Percentiles rank a stretch among this genome's conserved stretches.
phyloP scores from a whole-genome alignment of 2,329 filamentous ascomycete species.

The Leptographium radiaticola region DNA sequence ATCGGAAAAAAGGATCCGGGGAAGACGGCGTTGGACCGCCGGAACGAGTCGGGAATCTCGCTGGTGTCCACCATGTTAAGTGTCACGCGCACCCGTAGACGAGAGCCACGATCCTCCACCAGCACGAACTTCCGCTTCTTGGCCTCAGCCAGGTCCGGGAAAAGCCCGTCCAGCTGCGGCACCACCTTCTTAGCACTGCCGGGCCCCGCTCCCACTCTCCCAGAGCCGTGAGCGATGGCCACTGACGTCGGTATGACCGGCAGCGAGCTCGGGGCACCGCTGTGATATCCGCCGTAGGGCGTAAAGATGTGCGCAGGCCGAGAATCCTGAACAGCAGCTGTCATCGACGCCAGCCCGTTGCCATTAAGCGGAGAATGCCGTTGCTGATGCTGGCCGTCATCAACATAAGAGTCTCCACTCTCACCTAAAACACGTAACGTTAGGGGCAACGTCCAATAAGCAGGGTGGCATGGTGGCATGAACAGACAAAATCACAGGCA shows the following conservation, averaged over 20 bases:
- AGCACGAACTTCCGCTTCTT: conserved; percentile 96
- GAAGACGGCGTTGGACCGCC: conserved; percentile 78
- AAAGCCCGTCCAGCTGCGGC: conserved; percentile 56
- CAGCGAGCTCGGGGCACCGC: conserved; percentile 26
- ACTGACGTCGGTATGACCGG: conserved; percentile 45
- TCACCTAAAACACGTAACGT: conserved; percentile 3
- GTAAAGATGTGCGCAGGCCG: conserved; percentile 65
- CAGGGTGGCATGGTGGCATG: not conserved
- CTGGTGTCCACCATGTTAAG: conserved; percentile 90
- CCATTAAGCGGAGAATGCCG: conserved; percentile 1
- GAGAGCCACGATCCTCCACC: conserved; percentile 77
- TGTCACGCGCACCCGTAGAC: conserved; percentile 78
- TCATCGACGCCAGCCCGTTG: not conserved
- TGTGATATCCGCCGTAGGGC: conserved; percentile 52
- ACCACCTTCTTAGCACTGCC: conserved; percentile 30
- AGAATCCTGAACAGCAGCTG: conserved; percentile 35
- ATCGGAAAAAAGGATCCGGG: conserved; percentile 85
- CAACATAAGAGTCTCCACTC: conserved; percentile 6
- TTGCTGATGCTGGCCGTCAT: conserved; percentile 8
- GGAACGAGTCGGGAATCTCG: conserved; percentile 92
- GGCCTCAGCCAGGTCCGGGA: conserved; percentile 75
- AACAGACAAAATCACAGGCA: not conserved
- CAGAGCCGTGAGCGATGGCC: conserved; percentile 45
- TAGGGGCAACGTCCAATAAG: not conserved
- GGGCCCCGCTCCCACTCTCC: conserved; percentile 19